A percentile compares a stretch with the other conserved stretches of the same genome.
phyloP scores from a whole-genome alignment of 306 rosid species.

The Rosa chinensis region DNA sequence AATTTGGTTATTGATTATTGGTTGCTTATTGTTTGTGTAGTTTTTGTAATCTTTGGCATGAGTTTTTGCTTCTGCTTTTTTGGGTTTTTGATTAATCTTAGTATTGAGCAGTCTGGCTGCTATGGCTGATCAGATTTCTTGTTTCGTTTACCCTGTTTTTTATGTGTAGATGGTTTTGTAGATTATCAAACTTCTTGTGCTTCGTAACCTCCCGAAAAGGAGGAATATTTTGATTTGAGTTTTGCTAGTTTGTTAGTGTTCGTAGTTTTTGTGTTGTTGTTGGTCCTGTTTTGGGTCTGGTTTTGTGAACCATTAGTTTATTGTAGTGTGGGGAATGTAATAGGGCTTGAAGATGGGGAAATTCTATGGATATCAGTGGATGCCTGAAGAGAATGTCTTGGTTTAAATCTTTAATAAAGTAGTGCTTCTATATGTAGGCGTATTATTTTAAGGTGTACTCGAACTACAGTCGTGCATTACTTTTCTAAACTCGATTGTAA shows the following conservation, averaged over 20 bases:
- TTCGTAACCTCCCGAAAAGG: background rate
- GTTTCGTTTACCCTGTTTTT: background rate
- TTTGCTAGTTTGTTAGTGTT: too few species aligned
- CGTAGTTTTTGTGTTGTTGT: background rate
- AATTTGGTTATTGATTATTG: background rate
- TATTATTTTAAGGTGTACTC: background rate
- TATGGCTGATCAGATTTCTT: background rate
- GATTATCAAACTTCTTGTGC: background rate
- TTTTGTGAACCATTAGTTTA: too few species aligned
- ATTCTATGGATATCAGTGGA: background rate
- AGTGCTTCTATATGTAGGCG: background rate
- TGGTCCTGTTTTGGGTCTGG: background rate
- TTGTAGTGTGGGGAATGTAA: too few species aligned
- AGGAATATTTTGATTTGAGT: background rate
- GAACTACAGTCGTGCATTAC: background rate
- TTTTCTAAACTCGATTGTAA: background rate
- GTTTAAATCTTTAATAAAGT: background rate
- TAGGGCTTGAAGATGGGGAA: too few species aligned
- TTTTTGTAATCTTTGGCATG: background rate
- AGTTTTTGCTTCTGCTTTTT: background rate
- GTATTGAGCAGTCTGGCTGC: too few species aligned
- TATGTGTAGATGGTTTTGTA: background rate
- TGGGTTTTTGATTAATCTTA: background rate
- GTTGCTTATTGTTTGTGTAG: background rate
- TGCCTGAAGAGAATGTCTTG: background rate